Percentiles rank a stretch among this genome's conserved stretches.
phyloP scores from a whole-genome alignment of 2,329 filamentous ascomycete species.

The Cladophialophora bantiana region DNA sequence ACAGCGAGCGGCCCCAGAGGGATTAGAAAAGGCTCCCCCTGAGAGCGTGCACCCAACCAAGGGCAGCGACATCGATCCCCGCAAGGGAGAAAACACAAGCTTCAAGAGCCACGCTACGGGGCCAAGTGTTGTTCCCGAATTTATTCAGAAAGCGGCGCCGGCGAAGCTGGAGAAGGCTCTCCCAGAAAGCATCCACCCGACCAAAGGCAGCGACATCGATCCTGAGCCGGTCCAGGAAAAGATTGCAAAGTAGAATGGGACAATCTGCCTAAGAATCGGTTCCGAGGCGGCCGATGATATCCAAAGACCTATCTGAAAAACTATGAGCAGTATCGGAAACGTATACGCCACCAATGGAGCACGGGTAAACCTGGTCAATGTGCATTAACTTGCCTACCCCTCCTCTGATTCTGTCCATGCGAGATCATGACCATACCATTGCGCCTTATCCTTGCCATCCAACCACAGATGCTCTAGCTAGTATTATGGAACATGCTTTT shows the following conservation, averaged over 20 bases:
- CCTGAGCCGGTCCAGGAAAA: constrained; percentile 5
- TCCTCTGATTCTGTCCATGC: too few species aligned
- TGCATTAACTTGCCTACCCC: too few species aligned
- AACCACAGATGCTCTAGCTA: too few species aligned
- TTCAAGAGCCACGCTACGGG: constrained; percentile 16
- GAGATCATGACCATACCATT: too few species aligned
- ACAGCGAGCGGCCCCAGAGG: background rate
- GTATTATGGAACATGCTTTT: too few species aligned
- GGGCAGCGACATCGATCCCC: background rate
- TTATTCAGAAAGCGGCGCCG: constrained; percentile 6
- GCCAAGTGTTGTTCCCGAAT: constrained; percentile 10
- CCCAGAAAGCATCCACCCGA: constrained; percentile 9
- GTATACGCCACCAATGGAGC: too few species aligned
- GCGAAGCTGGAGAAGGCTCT: constrained; percentile 17
- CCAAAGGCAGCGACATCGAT: constrained; percentile 13
- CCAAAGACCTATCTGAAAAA: too few species aligned
- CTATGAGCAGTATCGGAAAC: too few species aligned
- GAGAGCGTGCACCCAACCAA: background rate
- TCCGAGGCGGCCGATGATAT: too few species aligned
- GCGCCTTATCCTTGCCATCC: too few species aligned
- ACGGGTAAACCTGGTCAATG: too few species aligned
- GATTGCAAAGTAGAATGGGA: background rate
- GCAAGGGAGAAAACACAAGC: background rate
- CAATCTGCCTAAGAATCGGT: too few species aligned
- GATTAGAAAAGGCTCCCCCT: background rate